Conservation (phyloP, 805 yeast genomes). For the Maudiozyma bulderi region DNA sequence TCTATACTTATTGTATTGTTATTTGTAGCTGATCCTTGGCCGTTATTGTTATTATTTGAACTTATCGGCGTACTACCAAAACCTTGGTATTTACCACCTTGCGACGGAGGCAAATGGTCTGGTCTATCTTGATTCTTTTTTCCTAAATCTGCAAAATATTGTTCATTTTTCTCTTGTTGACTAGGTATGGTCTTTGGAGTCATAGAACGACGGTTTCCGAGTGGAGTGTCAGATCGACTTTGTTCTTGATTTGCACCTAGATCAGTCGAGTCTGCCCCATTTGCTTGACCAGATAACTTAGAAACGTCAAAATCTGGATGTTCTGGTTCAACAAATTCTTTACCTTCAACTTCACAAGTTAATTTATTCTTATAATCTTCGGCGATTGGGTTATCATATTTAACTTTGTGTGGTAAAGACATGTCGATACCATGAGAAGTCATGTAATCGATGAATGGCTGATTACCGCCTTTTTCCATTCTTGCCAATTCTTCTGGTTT, state of each 20-base stretch:
- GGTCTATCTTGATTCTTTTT: slow-evolving; percentile 63
- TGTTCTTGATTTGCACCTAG: not conserved
- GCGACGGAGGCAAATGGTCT: slow-evolving; percentile 75
- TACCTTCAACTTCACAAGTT: slow-evolving; percentile 65
- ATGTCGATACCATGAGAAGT: slow-evolving; percentile 60
- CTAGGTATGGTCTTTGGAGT: slow-evolving; percentile 25
- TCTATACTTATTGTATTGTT: slow-evolving; percentile 48
- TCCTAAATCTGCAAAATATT: slow-evolving; percentile 75
- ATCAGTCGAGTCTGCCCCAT: not conserved
- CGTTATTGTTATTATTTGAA: slow-evolving; percentile 6
- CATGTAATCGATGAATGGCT: slow-evolving; percentile 59
- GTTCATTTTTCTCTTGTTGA: slow-evolving; percentile 59
- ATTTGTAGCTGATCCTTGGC: slow-evolving; percentile 2
- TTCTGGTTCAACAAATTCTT: slow-evolving; percentile 56
- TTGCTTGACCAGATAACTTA: slow-evolving; percentile 3
- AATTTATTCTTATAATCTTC: slow-evolving; percentile 83
- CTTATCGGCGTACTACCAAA: slow-evolving; percentile 68
- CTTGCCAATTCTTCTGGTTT: slow-evolving; percentile 81
- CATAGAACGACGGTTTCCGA: slow-evolving; percentile 36
- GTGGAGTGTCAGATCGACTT: slow-evolving; percentile 19
- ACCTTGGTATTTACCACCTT: slow-evolving; percentile 89
- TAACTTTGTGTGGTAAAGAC: slow-evolving; percentile 52
- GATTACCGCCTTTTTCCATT: slow-evolving; percentile 94
- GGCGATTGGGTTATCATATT: slow-evolving; percentile 87
- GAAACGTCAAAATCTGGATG: slow-evolving; percentile 36